These are phyloP conservation scores for Ramaria rubella DNA, from an alignment of 768 basidiomycete species.

Conservation along the genomic window DNA sequence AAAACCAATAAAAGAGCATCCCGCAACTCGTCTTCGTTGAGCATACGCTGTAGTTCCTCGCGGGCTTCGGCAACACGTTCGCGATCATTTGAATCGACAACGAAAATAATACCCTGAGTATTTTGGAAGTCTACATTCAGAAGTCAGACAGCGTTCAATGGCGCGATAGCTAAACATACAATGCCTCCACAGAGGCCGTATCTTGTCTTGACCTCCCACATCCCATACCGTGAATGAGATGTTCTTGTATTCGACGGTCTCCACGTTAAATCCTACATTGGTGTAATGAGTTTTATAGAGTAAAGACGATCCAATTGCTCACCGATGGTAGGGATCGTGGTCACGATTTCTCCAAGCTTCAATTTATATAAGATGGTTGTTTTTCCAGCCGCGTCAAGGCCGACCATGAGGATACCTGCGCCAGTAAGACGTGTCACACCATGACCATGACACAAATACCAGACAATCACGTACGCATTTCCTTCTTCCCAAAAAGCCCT, in stretches of 20 bases:
- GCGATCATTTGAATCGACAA: constrained; percentile 98
- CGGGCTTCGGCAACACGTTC: constrained; percentile 99
- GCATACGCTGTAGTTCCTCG: constrained; percentile 98
- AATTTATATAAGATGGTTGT: constrained; percentile 90
- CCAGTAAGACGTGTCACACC: constrained; percentile 17
- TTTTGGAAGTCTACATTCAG: constrained; percentile 92
- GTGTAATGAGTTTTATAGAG: background rate
- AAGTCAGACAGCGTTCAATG: background rate
- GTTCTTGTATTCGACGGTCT: constrained; percentile 99
- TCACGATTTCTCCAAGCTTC: constrained; percentile 99
- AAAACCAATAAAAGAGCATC: constrained; percentile 90
- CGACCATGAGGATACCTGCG: constrained; percentile 97
- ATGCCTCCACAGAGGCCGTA: constrained; percentile 99
- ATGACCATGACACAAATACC: background rate
- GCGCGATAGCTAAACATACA: constrained; percentile 57
- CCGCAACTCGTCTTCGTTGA: constrained; percentile 98
- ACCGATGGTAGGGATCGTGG: constrained; percentile 99
- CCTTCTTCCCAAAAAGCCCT: constrained; percentile 94
- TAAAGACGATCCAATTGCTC: constrained; percentile 25
- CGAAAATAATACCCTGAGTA: constrained; percentile 99
- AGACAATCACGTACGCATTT: constrained; percentile 78
- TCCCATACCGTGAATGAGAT: constrained; percentile 99
- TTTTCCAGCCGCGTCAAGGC: constrained; percentile 98
- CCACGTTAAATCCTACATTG: constrained; percentile 90
- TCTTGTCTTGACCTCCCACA: constrained; percentile 99